A percentile compares a stretch with the other conserved stretches of the same genome.
phyloP scores from a whole-genome alignment of 345 rosid genomes.

The Camelina neglecta region DNA sequence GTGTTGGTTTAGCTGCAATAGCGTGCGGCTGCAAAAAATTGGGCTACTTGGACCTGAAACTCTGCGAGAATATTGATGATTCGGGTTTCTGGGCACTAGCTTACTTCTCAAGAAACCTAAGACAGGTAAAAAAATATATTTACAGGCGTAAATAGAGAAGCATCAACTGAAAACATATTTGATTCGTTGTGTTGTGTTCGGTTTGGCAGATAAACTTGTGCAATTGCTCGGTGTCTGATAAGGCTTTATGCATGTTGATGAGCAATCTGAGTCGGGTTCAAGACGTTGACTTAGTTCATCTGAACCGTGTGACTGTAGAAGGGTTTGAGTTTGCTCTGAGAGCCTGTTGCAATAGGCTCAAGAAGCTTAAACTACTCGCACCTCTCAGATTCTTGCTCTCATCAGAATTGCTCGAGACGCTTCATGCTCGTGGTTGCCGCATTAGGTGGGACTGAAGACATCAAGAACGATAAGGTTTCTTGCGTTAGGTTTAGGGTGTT shows the following conservation, averaged over 20 bases:
- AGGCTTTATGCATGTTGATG: slow-evolving; percentile 71
- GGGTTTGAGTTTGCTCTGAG: slow-evolving; percentile 80
- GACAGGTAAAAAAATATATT: slow-evolving; percentile 62
- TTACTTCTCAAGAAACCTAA: slow-evolving; percentile 64
- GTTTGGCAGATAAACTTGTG: slow-evolving; percentile 84
- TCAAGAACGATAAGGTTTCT: background rate
- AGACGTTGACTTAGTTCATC: slow-evolving; percentile 83
- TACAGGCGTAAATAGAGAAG: background rate
- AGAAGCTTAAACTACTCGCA: slow-evolving; percentile 82
- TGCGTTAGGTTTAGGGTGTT: background rate
- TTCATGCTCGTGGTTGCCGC: slow-evolving; percentile 74
- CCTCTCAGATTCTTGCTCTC: slow-evolving; percentile 73
- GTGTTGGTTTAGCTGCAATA: slow-evolving; percentile 66
- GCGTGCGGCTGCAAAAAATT: slow-evolving; percentile 67
- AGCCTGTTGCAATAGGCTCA: slow-evolving; percentile 67
- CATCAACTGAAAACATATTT: background rate
- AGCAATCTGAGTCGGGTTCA: slow-evolving; percentile 79
- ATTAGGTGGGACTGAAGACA: slow-evolving; percentile 76
- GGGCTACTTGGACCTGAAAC: slow-evolving; percentile 76
- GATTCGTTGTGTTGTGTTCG: slow-evolving; percentile 11
- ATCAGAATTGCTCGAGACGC: slow-evolving; percentile 62
- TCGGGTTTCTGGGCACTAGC: slow-evolving; percentile 81
- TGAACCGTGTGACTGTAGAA: slow-evolving; percentile 66
- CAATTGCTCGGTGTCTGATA: slow-evolving; percentile 54
- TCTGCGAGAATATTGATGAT: slow-evolving; percentile 72